phyloP scores from a whole-genome alignment of 164 flowering plant genomes.

The Dillenia turbinata region DNA sequence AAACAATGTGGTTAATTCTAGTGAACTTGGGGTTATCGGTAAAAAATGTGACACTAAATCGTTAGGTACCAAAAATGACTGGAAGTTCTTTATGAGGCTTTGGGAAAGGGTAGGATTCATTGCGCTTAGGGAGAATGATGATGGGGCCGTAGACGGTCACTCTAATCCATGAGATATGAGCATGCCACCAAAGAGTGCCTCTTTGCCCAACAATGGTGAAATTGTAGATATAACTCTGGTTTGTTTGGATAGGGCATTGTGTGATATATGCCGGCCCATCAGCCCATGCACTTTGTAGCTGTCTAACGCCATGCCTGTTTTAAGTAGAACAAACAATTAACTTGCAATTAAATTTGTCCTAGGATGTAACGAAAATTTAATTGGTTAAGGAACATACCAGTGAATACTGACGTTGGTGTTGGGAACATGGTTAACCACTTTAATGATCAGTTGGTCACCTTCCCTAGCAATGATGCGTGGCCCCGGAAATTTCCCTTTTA shows the following conservation, averaged over 20 bases:
- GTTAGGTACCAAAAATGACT: slow-evolving; percentile 10
- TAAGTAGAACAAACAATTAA: not conserved
- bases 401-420: slow-evolving; percentile 15
- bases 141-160: slow-evolving; percentile 14
- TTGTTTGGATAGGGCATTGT: slow-evolving; percentile 15
- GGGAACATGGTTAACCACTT: slow-evolving; percentile 15
- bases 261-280: not conserved
- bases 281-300: slow-evolving; percentile 18
- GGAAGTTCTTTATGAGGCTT: slow-evolving; percentile 14
- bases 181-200: slow-evolving; percentile 17
- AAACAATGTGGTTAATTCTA: slow-evolving; percentile 13
- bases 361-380: too few relatives aligned
- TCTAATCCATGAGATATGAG: slow-evolving; percentile 16
- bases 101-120: slow-evolving; percentile 9
- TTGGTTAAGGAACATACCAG: slow-evolving; percentile 5
- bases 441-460: slow-evolving; percentile 16
- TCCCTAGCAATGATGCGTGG: slow-evolving; percentile 20
- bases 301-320: slow-evolving; percentile 16
- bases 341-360: too few relatives aligned
- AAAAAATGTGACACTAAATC: not conserved
- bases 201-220: slow-evolving; percentile 10
- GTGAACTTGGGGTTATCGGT: slow-evolving; percentile 27
- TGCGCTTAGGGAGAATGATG: slow-evolving; percentile 12
- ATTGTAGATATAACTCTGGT: slow-evolving; percentile 13
- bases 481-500: slow-evolving; percentile 18